phyloP scores from a whole-genome alignment of 805 yeast genomes.

The Candida montana region DNA sequence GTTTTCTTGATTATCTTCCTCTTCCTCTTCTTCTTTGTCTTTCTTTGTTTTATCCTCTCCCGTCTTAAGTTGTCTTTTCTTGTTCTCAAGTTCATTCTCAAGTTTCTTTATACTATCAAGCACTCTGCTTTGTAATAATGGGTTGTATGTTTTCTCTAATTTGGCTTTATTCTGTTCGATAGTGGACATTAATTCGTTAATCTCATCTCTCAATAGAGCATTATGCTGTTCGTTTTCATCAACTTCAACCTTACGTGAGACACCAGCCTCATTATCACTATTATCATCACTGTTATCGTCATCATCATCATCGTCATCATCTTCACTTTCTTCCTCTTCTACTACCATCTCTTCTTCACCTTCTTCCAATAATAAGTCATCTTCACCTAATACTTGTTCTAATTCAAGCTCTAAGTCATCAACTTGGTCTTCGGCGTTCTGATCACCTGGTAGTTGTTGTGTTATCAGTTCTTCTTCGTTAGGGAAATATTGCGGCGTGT shows the following conservation, averaged over 20 bases:
- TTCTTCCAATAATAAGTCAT: slow-evolving; percentile 13
- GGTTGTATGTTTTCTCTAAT: slow-evolving; percentile 68
- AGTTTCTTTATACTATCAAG: slow-evolving; percentile 73
- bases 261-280: slow-evolving; percentile 51
- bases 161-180: slow-evolving; percentile 71
- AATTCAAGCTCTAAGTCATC: slow-evolving; percentile 52
- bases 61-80: slow-evolving; percentile 56
- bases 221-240: slow-evolving; percentile 53
- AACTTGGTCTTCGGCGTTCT: slow-evolving; percentile 18
- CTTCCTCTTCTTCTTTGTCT: slow-evolving; percentile 25
- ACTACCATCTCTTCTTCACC: slow-evolving; percentile 25
- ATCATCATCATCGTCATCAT: slow-evolving; percentile 21
- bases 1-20: slow-evolving; percentile 27
- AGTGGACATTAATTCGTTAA: slow-evolving; percentile 72
- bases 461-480: slow-evolving; percentile 4
- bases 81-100: slow-evolving; percentile 75
- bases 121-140: slow-evolving; percentile 82
- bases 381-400: slow-evolving; percentile 43
- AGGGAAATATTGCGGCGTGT: slow-evolving; percentile 16
- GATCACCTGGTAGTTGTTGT: slow-evolving; percentile 1
- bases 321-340: slow-evolving; percentile 32
- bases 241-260: slow-evolving; percentile 40
- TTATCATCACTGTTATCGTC: slow-evolving; percentile 48
- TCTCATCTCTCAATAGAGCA: slow-evolving; percentile 79
- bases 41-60: slow-evolving; percentile 28